A percentile compares a stretch with the other conserved stretches of the same genome.
Conservation (phyloP, 169 alveolate genomes). For the Cryptosporidium bovis region DNA sequence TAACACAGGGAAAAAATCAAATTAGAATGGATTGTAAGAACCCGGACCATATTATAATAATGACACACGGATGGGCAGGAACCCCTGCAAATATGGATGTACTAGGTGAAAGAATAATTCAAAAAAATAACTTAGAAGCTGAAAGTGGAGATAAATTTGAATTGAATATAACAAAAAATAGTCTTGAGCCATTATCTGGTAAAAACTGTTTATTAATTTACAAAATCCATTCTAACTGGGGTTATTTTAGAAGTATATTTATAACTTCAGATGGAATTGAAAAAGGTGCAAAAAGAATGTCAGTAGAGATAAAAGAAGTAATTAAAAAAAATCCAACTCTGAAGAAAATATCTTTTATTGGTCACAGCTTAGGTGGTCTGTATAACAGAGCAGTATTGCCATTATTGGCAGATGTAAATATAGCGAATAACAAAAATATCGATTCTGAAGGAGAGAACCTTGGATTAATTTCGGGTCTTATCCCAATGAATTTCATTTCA, state of each 20-base stretch:
- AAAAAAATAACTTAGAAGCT: neutral
- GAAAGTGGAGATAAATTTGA: neutral
- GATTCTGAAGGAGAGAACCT: neutral
- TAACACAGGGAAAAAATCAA: slow-evolving; percentile 54
- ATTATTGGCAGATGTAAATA: slow-evolving; percentile 8
- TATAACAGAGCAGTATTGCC: slow-evolving; percentile 73
- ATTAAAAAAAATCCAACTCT: slow-evolving; percentile 36
- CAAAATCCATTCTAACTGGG: slow-evolving; percentile 71
- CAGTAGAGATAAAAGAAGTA: slow-evolving; percentile 35
- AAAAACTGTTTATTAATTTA: slow-evolving; percentile 37
- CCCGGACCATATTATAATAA: slow-evolving; percentile 60
- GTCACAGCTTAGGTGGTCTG: slow-evolving; percentile 66
- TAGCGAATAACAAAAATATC: neutral
- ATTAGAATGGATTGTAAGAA: slow-evolving; percentile 12
- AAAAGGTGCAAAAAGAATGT: slow-evolving; percentile 67
- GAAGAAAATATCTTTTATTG: slow-evolving; percentile 63
- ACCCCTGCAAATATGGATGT: slow-evolving; percentile 75
- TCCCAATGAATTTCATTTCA: slow-evolving; percentile 60
- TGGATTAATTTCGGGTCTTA: slow-evolving; percentile 52
- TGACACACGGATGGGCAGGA: slow-evolving; percentile 76
- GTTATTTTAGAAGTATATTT: slow-evolving; percentile 68
- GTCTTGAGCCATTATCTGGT: neutral
- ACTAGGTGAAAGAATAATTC: slow-evolving; percentile 50
- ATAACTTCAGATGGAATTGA: slow-evolving; percentile 75
- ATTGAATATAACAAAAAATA: neutral